Conservation (phyloP, 1,139 yeast species). For the Saccharomyces hybrid region DNA sequence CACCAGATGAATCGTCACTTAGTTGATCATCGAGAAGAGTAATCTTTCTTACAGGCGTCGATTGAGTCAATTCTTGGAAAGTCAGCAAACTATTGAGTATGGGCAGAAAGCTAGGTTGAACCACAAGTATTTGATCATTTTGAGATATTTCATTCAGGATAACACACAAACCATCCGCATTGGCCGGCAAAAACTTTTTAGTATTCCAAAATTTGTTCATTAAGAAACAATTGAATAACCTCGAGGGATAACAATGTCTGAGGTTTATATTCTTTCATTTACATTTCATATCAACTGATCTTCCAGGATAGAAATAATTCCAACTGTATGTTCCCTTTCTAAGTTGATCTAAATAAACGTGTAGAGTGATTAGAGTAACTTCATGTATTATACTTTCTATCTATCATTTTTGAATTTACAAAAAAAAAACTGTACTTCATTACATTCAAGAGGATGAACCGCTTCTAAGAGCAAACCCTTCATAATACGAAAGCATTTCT, state of each 20-base stretch:
- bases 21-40: conserved; percentile 19
- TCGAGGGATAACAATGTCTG: not conserved
- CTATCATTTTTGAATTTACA: not conserved
- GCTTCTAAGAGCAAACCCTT: conserved; percentile 46
- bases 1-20: conserved; percentile 11
- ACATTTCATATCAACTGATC: not conserved
- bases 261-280: not conserved
- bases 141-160: conserved; percentile 14
- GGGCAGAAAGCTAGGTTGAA: conserved; percentile 19
- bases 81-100: conserved; percentile 19
- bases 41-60: conserved; percentile 24
- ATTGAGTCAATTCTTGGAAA: conserved; percentile 22
- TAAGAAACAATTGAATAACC: not conserved
- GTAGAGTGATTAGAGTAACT: not conserved
- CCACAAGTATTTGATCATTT: conserved; percentile 18
- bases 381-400: not conserved
- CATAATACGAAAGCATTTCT: conserved; percentile 75
- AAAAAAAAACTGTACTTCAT: not conserved
- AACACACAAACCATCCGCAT: conserved; percentile 14
- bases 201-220: conserved; percentile 25
- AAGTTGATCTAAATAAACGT: not conserved
- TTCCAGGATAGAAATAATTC: not conserved
- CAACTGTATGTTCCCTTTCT: not conserved
- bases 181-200: conserved; percentile 16
- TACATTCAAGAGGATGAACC: conserved; percentile 15